These are phyloP conservation scores for Aspergillus fumigatiaffinis DNA, from an alignment of 2,329 filamentous ascomycete species.

Conservation along the genomic window DNA sequence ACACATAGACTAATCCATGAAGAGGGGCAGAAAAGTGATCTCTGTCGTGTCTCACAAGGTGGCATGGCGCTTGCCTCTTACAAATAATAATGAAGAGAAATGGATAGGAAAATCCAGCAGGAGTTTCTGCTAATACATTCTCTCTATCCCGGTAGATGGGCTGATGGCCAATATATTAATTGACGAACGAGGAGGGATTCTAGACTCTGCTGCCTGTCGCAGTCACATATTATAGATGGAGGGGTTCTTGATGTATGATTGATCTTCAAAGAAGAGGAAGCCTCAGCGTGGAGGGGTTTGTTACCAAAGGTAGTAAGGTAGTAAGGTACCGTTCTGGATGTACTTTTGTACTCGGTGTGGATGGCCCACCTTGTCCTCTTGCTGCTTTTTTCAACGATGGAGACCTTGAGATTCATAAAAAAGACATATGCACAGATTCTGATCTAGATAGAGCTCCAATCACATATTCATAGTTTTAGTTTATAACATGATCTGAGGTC, in stretches of 20 bases:
- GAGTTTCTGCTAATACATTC: background rate
- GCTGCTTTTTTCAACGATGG: background rate
- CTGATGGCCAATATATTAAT: background rate
- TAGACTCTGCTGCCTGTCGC: background rate
- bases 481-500: background rate
- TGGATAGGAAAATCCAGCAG: background rate
- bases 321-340: too few relatives aligned
- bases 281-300: background rate
- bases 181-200: background rate
- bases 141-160: background rate
- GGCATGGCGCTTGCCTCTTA: background rate
- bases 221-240: background rate
- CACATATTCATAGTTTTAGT: background rate
- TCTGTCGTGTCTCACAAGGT: background rate
- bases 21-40: background rate
- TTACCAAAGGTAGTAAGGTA: too few relatives aligned
- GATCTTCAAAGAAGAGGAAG: background rate
- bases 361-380: background rate
- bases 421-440: background rate
- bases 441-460: background rate
- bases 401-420: background rate
- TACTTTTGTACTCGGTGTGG: background rate
- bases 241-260: background rate
- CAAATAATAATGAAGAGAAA: background rate
- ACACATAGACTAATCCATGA: background rate